A percentile compares a stretch with the other conserved stretches of the same genome.
These are phyloP conservation scores for Syncephalastrum sp. DNA, from an alignment of 371 early-diverging fungal genomes.

Conservation along the genomic window DNA sequence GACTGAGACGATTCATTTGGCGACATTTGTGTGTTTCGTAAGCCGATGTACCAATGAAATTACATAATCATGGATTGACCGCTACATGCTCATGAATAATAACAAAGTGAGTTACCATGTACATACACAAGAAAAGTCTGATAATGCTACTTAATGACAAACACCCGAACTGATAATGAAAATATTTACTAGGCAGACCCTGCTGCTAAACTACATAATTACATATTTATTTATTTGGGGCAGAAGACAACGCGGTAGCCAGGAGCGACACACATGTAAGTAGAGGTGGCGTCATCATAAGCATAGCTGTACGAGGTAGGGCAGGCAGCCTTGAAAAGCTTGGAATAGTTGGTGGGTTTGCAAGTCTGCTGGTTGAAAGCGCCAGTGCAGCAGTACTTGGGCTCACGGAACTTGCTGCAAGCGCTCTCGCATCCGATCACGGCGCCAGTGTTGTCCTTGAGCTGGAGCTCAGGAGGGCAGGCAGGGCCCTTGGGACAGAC, in stretches of 20 bases:
- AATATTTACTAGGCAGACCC: no score
- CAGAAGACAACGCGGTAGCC: conserved; percentile 47
- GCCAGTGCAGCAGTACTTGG: conserved; percentile 37
- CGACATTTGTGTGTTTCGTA: no score
- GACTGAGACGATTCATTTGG: no score
- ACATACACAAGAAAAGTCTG: background rate
- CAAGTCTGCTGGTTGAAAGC: conserved; percentile 20
- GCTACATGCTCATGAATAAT: no score
- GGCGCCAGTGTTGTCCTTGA: conserved; percentile 28
- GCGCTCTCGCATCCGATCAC: conserved; percentile 37
- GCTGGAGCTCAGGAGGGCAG: conserved; percentile 25
- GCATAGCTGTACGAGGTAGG: conserved; percentile 47
- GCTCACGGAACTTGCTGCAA: conserved; percentile 27
- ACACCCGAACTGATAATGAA: no score
- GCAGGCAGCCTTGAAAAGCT: conserved; percentile 24
- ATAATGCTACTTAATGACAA: no score
- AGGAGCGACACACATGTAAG: conserved; percentile 38
- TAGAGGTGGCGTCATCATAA: conserved; percentile 47
- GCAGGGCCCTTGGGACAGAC: conserved; percentile 24
- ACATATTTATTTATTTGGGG: conserved; percentile 17
- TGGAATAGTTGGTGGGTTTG: conserved; percentile 26
- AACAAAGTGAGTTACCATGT: background rate
- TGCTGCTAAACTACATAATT: no score
- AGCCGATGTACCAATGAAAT: no score
- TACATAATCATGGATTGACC: no score